These are phyloP conservation scores for Thielaviopsis punctulata DNA, from an alignment of 2,329 filamentous ascomycete species.

Conservation along the genomic window DNA sequence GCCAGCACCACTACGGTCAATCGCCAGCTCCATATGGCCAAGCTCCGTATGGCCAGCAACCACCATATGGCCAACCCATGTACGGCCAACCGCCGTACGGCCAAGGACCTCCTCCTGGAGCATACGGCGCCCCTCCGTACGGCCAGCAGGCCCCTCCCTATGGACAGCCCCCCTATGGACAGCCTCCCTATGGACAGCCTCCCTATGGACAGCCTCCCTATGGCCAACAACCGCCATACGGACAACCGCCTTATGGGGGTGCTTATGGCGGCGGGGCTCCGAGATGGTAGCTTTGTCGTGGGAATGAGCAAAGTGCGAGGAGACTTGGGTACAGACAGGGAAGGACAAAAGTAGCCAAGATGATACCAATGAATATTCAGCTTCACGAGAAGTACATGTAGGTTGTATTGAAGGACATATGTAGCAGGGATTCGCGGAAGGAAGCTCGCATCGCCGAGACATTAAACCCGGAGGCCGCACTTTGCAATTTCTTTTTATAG, in stretches of 20 bases:
- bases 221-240: neutral
- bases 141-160: conserved; percentile 1
- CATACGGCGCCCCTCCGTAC: too few relatives aligned
- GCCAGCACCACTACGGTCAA: neutral
- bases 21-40: neutral
- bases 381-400: too few relatives aligned
- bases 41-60: neutral
- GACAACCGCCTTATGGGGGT: neutral
- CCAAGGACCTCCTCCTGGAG: too few relatives aligned
- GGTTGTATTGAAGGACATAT: too few relatives aligned
- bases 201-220: neutral
- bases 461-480: too few relatives aligned
- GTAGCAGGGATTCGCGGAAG: too few relatives aligned
- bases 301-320: neutral
- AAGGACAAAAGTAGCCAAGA: neutral
- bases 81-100: conserved; percentile 2
- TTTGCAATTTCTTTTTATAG: too few relatives aligned
- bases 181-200: conserved; percentile 2
- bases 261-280: neutral
- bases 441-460: too few relatives aligned
- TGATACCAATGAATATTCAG: too few relatives aligned
- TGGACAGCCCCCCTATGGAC: neutral
- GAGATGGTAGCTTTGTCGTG: neutral
- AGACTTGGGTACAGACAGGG: neutral
- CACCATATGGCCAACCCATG: neutral